These are phyloP conservation scores for Penicillium sp. DNA, from an alignment of 2,329 filamentous ascomycete species.

Conservation along the genomic window DNA sequence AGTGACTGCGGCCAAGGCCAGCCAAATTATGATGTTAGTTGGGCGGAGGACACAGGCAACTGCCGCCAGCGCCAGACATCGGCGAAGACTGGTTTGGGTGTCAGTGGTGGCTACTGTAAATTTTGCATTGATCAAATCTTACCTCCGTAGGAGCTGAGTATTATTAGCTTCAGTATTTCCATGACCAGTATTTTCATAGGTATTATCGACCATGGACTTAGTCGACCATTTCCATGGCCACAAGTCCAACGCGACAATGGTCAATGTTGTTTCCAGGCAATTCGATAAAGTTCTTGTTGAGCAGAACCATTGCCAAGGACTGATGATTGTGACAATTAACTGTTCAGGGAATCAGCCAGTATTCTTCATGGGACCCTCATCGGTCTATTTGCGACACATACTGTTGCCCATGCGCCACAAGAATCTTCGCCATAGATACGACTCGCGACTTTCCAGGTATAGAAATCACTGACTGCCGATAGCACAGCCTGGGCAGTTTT, in stretches of 20 bases:
- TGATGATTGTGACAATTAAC: slow-evolving; percentile 70
- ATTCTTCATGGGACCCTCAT: not conserved
- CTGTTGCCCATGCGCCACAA: slow-evolving; percentile 66
- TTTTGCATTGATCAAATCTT: slow-evolving; percentile 9
- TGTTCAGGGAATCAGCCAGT: slow-evolving; percentile 39
- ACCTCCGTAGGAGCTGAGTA: slow-evolving; percentile 25
- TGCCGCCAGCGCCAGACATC: slow-evolving; percentile 73
- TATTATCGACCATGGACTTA: slow-evolving; percentile 39
- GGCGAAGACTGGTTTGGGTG: slow-evolving; percentile 50
- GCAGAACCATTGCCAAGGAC: slow-evolving; percentile 96
- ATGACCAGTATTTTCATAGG: slow-evolving; percentile 4
- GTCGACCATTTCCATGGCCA: slow-evolving; percentile 81
- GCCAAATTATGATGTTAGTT: slow-evolving; percentile 87
- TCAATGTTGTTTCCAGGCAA: slow-evolving; percentile 86
- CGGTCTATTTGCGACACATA: slow-evolving; percentile 40
- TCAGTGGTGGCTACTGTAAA: slow-evolving; percentile 7
- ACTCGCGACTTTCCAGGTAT: slow-evolving; percentile 78
- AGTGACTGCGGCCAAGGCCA: slow-evolving; percentile 60
- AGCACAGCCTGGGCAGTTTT: slow-evolving; percentile 74
- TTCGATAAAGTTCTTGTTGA: slow-evolving; percentile 94
- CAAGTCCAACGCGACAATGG: slow-evolving; percentile 71
- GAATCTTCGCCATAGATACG: slow-evolving; percentile 69
- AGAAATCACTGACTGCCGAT: slow-evolving; percentile 78
- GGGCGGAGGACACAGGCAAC: slow-evolving; percentile 82
- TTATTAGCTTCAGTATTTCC: slow-evolving; percentile 10